These are phyloP conservation scores for Saccharomycopsis fermentans DNA, from an alignment of 805 yeast genomes.

Conservation along the genomic window DNA sequence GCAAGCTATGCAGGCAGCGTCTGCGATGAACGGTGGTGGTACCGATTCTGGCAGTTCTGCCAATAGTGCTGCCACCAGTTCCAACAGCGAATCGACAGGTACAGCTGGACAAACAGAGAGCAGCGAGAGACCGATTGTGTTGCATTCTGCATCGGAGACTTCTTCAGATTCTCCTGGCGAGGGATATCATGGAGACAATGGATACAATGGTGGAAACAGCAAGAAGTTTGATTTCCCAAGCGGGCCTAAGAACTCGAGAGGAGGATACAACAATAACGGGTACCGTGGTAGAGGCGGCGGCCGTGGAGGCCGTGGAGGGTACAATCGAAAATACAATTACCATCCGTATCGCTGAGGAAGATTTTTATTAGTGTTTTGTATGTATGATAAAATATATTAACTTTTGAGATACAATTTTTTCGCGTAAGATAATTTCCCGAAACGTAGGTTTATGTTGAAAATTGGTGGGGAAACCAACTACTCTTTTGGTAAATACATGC, in stretches of 20 bases:
- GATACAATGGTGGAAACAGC: not conserved
- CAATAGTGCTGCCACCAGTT: not conserved
- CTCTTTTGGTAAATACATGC: too few species aligned
- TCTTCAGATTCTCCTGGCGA: not conserved
- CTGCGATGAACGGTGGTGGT: conserved; percentile 3
- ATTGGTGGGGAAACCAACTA: too few species aligned
- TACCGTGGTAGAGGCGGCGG: conserved; percentile 5
- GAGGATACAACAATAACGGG: conserved; percentile 4
- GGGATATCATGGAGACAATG: too few species aligned
- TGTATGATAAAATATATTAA: too few species aligned
- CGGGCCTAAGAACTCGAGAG: conserved; percentile 9
- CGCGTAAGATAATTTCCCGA: too few species aligned
- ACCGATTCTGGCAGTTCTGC: not conserved
- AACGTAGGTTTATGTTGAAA: too few species aligned
- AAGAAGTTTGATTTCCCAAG: conserved; percentile 5
- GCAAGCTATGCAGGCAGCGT: not conserved
- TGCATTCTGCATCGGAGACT: conserved; percentile 12
- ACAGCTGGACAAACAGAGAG: not conserved
- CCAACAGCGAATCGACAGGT: not conserved
- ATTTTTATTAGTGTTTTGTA: too few species aligned
- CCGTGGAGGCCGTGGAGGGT: conserved; percentile 9
- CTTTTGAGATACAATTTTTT: too few species aligned
- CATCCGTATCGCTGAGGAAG: conserved; percentile 27
- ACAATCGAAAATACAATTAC: conserved; percentile 8
- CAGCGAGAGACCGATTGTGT: conserved; percentile 11